Base-by-base conservation (phyloP, 768 basidiomycete genomes). In the Gymnopilus junonius region DNA sequence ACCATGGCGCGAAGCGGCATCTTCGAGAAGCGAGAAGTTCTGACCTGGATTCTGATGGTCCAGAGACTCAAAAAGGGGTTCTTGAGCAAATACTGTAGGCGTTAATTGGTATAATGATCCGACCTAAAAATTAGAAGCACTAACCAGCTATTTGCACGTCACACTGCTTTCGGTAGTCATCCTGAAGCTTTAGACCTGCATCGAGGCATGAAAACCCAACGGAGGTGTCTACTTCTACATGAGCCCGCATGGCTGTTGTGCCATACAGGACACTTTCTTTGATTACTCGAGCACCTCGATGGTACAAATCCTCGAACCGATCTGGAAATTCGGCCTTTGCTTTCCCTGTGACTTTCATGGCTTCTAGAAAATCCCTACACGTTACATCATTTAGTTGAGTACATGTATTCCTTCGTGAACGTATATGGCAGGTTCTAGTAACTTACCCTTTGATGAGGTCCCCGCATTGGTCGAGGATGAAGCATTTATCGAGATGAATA, bases 401-500 rank as follows among this genome's bases (percentile, higher is more conserved):
- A 55, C 23, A 61, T 43, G 48, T 35, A 31, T 20, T 17, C 32
- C 17, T 17, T 51, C n/a, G 31, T 51, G 17, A 31, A 29, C 48
- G n/a, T 51, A 51, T 51, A 29, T 12, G 54, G 50, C 58, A 23
- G 39, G 61, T 46, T 23, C 48, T 43, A 39, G 48, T 40, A 29
- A 67, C 80, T 57, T 73, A 88, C 87, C 87, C 86, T 46, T 79
- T 80, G 23, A 79, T 67, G 43, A 88, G 79, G 21, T 79, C 73
- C 55, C 79, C 80, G 64, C 85, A 87, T 72, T 80, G 74, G 65
- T 83, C 83, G 59, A 90, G 76, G 54, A 90, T 83, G 70, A 88
- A 88, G 73, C 86, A 88, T 73, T 90, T 88, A 77, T 89, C 87
- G 32, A 89, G 79, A 73, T 88, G 87, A 66, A 90, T 83, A 67